Evolutionary conservation across 1,139 yeast genomes (phyloP), one percentile per base, ranked within the genome.

Genomic region (Keqinozyma sinolaborantium): DNA sequence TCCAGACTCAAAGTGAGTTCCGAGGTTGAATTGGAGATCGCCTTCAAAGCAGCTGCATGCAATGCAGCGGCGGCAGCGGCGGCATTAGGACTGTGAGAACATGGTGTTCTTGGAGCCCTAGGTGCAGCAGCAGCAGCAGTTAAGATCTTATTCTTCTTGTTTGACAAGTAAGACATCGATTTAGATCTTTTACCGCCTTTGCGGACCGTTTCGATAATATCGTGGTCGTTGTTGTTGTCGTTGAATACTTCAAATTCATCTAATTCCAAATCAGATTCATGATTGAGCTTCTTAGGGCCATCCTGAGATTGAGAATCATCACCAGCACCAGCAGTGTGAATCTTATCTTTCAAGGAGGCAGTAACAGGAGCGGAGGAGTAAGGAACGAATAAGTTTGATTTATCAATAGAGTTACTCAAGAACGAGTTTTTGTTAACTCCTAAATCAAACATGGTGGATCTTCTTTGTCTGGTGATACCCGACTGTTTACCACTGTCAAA

Each of bases 41-140:
- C 74, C 55, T 68, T 73, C 45, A 79, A 57, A 2, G 85, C 83
- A 24, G 86, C 83, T 14, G 84, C 85, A 43, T 83, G 83, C 32
- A 82, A 64, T 15, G 84, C 86, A 30, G 87, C 85, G 23, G 82
- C 83, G 1, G 84, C 83, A 12, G 83, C 83, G 16, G 82, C 82
- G 5, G 83, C 83, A 43, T 69, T 67, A 9, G 83, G 79, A 32
- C 75, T 64, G 42, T 68, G 81, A 14, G 73, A 65, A 42, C 76
- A 60, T 5, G 80, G 73, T 23, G 74, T 64, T 41, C 76, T 72
- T 13, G 86, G 81, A n/a, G 83, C 76, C 47, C 90, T 66, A 36
- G 90, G 92, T 26, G 90, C 86, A 20, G 86, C 87, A 11, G 88
- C 87, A 13, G 90, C 90, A 23, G 86, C 86, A n/a, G 88, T 81